Evolutionary conservation across 495 filamentous ascomycete genomes (phyloP).

Genomic region (Lasiosphaeria hispida): DNA sequence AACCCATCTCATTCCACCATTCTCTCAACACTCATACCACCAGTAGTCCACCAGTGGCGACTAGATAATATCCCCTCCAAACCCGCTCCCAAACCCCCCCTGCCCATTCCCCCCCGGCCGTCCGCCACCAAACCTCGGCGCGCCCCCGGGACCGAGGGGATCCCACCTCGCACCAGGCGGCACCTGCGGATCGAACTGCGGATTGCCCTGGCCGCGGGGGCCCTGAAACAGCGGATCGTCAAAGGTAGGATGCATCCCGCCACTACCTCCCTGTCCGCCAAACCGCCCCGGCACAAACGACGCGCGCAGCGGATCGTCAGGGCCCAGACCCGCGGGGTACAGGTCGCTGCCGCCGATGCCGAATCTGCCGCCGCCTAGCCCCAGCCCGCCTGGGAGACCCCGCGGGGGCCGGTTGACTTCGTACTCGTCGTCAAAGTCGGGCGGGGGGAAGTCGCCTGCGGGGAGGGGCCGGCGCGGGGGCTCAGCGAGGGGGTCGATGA

Average conservation of each 20-base stretch:
- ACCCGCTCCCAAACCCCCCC: background rate
- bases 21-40: slow-evolving; percentile 23
- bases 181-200: slow-evolving; percentile 50
- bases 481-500: slow-evolving; percentile 54
- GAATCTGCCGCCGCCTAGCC: slow-evolving; percentile 44
- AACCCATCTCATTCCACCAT: slow-evolving; percentile 23
- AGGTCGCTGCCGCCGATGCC: slow-evolving; percentile 78
- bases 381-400: slow-evolving; percentile 35
- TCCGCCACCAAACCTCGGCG: slow-evolving; percentile 40
- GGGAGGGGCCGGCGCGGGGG: slow-evolving; percentile 65
- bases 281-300: slow-evolving; percentile 47
- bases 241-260: slow-evolving; percentile 94
- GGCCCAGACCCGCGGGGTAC: slow-evolving; percentile 83
- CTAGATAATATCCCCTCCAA: background rate
- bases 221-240: slow-evolving; percentile 88
- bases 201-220: slow-evolving; percentile 32
- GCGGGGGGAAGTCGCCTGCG: slow-evolving; percentile 75
- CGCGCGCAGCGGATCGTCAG: slow-evolving; percentile 73
- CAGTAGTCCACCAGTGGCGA: slow-evolving; percentile 25
- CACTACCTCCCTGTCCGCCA: slow-evolving; percentile 33
- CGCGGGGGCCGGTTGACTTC: slow-evolving; percentile 71
- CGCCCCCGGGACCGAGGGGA: slow-evolving; percentile 72
- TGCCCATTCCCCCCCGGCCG: background rate
- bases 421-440: slow-evolving; percentile 91
- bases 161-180: slow-evolving; percentile 69